These are phyloP conservation scores for Streptanthus diversifolius DNA, from an alignment of 345 rosid species.

Conservation along the genomic window DNA sequence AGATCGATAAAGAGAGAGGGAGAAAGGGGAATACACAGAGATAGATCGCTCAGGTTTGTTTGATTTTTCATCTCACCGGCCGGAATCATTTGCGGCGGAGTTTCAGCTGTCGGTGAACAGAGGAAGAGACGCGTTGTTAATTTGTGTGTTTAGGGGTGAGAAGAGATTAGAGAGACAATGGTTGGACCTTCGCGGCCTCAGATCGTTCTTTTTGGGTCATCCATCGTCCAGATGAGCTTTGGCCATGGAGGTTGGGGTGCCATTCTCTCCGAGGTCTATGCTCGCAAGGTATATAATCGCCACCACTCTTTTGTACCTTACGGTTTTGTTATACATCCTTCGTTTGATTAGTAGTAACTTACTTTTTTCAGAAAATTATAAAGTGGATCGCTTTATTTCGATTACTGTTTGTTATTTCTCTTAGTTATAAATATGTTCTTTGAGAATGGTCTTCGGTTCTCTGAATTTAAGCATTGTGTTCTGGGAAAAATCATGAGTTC, in stretches of 20 bases:
- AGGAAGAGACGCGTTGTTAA: background rate
- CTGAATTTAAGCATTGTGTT: background rate
- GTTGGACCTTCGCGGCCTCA: constrained; percentile 86
- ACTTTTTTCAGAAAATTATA: background rate
- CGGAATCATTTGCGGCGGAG: background rate
- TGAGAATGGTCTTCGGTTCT: background rate
- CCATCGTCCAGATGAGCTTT: constrained; percentile 91
- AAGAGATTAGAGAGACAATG: constrained; percentile 39
- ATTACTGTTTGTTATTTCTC: background rate
- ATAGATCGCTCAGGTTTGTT: constrained; percentile 23
- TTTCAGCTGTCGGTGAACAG: constrained; percentile 3
- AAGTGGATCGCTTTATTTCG: background rate
- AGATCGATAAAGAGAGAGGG: background rate
- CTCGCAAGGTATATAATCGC: constrained; percentile 61
- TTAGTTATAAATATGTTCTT: background rate
- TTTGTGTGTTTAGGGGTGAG: background rate
- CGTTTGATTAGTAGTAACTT: background rate
- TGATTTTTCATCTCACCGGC: constrained; percentile 6
- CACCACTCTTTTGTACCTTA: background rate
- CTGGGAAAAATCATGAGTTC: background rate
- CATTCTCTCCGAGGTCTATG: constrained; percentile 76
- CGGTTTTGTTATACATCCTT: background rate
- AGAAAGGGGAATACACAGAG: background rate
- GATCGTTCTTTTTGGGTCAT: constrained; percentile 93
- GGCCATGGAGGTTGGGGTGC: constrained; percentile 96